Evolutionary conservation across 1,139 yeast genomes (phyloP).

Genomic region (Keqinozyma sinolaborantium): DNA sequence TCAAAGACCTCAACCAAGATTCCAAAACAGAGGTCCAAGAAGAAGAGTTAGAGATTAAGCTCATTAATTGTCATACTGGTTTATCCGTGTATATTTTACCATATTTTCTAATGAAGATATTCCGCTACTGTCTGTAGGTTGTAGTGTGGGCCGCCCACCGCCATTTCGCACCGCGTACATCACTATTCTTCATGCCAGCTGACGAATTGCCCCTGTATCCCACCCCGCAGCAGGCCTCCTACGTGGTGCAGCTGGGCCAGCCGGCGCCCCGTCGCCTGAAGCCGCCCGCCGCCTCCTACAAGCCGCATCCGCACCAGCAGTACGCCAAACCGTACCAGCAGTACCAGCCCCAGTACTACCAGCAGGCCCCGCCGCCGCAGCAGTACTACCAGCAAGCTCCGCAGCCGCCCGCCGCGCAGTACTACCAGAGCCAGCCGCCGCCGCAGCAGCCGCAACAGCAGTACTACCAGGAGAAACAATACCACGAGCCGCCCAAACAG

Average conservation of each 20-base stretch:
- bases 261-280: conserved; percentile 1
- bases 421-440: conserved; percentile 10
- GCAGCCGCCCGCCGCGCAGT: conserved; percentile 8
- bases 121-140: neutral
- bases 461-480: conserved; percentile 12
- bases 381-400: conserved; percentile 13
- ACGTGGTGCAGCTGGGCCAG: conserved; percentile 18
- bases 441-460: conserved; percentile 9
- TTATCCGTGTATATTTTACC: conserved; percentile 13
- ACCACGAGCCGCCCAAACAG: conserved; percentile 7
- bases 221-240: conserved; percentile 46
- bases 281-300: conserved; percentile 7
- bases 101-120: conserved; percentile 14
- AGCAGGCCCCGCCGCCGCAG: conserved; percentile 12
- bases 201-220: conserved; percentile 48
- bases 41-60: conserved; percentile 48
- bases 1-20: conserved; percentile 67
- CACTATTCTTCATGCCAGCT: conserved; percentile 16
- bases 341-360: conserved; percentile 10
- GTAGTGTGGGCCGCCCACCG: too few species aligned
- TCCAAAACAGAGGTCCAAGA: conserved; percentile 36
- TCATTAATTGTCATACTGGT: conserved; percentile 1
- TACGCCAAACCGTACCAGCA: conserved; percentile 7
- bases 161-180: neutral
- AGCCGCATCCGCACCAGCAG: conserved; percentile 7